Base-by-base conservation (phyloP, 1,139 yeast species). In the Scheffersomyces cryptocercus region DNA sequence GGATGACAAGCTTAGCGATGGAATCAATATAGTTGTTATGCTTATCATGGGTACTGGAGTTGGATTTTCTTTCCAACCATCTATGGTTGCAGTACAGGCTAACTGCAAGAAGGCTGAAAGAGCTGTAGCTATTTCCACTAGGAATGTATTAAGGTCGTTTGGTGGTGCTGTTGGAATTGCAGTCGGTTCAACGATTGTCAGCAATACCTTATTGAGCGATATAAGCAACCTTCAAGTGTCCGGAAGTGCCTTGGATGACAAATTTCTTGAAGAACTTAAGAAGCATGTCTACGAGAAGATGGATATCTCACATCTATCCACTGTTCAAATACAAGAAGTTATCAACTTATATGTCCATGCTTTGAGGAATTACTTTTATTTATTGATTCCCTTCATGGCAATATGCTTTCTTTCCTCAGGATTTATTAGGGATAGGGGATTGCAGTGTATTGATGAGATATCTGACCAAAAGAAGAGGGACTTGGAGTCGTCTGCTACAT, bases 121-220 rank as follows among this genome's bases (percentile, higher is more conserved):
- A 37, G 83, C 85, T 0, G 81, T 79, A 10, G 79, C 79, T 8
- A 79, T 79, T 8, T 70, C 82, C 3, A 68, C 81, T 1, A 65
- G 85, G 55, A 79, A 79, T 50, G 75, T 79, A 9, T 50, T 77
- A 39, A 59, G 85, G 46, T 73, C 79, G 1, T 68, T 80, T 40
- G 85, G 85, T 32, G 83, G 82, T 24, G 75, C 84, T 1, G 49
- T 77, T 33, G 83, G 84, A 0, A 59, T 79, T 36, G 81, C 83
- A 0, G 56, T 73, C 2, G 65, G 69, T 14, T 69, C 75, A 0
- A 61, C 74, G 12, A 68, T 77, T 10, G 60, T 77, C 35, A 67
- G 78, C 30, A 76, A 74, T 49, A 57, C 68, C 1, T 56, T 75
- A 41, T 48, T 66, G 26, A 42, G 46, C 14, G 53, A 64, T 29